Percentiles rank a stretch among this genome's conserved stretches.
These are phyloP conservation scores for Suaeda aralocaspica DNA, from an alignment of 148 eudicot species.

Conservation along the genomic window DNA sequence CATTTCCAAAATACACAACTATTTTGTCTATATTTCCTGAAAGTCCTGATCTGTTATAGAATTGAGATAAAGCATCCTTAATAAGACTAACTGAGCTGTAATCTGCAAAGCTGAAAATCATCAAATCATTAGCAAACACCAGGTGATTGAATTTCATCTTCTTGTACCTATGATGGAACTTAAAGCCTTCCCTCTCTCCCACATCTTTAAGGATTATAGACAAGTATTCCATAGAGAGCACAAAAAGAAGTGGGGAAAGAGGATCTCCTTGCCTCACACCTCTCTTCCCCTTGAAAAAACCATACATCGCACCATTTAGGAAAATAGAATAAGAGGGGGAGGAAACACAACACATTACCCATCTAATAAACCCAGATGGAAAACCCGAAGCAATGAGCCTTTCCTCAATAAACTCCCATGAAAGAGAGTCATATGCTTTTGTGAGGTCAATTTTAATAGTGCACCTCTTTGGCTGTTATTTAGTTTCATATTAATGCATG, in stretches of 20 bases:
- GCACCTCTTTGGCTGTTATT: background rate
- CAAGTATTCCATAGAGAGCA: too few species aligned
- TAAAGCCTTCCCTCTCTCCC: background rate
- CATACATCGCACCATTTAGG: background rate
- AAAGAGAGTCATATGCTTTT: too few species aligned
- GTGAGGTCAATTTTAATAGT: background rate
- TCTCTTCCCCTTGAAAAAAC: background rate
- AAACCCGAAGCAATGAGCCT: background rate
- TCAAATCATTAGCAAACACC: conserved; percentile 2
- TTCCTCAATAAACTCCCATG: background rate
- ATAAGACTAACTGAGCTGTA: too few species aligned
- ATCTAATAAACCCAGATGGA: background rate
- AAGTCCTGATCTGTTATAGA: too few species aligned
- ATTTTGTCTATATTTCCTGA: too few species aligned
- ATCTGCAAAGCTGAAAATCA: too few species aligned
- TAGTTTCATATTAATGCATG: background rate
- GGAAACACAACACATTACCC: background rate
- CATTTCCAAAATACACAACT: too few species aligned
- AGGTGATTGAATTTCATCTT: too few species aligned
- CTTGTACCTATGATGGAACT: too few species aligned
- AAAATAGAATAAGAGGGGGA: background rate
- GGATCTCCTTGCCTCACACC: background rate
- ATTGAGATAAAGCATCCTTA: too few species aligned
- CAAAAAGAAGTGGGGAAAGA: background rate
- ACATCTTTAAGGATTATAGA: background rate